A percentile compares a stretch with the other conserved stretches of the same genome.
Conservation (phyloP, 805 yeast species). For the Cyberlindnera euphorbiae region DNA sequence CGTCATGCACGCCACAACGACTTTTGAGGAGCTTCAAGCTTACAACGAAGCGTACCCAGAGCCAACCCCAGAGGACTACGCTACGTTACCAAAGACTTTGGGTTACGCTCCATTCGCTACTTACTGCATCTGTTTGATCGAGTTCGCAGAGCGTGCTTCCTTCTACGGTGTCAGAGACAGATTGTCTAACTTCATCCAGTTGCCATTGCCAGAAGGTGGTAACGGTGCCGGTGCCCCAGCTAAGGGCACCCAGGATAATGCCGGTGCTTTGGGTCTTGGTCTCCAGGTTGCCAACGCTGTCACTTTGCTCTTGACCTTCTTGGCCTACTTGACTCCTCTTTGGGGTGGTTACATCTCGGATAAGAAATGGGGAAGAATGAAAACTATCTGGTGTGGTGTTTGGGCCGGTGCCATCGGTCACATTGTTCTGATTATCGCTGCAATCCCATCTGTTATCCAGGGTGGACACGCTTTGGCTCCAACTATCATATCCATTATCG, state of each 20-base stretch:
- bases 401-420: slow-evolving; percentile 58
- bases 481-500: slow-evolving; percentile 35
- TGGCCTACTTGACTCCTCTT: slow-evolving; percentile 79
- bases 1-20: no score
- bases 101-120: slow-evolving; percentile 46
- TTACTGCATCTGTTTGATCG: slow-evolving; percentile 59
- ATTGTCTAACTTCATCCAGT: slow-evolving; percentile 75
- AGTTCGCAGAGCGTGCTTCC: slow-evolving; percentile 75
- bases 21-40: background rate
- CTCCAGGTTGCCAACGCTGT: slow-evolving; percentile 63
- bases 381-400: slow-evolving; percentile 59
- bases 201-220: slow-evolving; percentile 35
- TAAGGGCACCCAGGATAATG: slow-evolving; percentile 19
- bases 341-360: slow-evolving; percentile 75
- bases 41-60: slow-evolving; percentile 19
- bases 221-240: slow-evolving; percentile 31
- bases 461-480: slow-evolving; percentile 59
- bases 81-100: slow-evolving; percentile 31
- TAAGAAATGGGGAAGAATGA: slow-evolving; percentile 67
- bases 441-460: slow-evolving; percentile 51
- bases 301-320: slow-evolving; percentile 71
- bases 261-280: slow-evolving; percentile 58
- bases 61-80: slow-evolving; percentile 45
- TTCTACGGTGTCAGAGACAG: slow-evolving; percentile 77
- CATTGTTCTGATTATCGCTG: slow-evolving; percentile 61